Conservation (phyloP, 2,329 filamentous ascomycete species). For the Pseudogymnoascus verrucosus region DNA sequence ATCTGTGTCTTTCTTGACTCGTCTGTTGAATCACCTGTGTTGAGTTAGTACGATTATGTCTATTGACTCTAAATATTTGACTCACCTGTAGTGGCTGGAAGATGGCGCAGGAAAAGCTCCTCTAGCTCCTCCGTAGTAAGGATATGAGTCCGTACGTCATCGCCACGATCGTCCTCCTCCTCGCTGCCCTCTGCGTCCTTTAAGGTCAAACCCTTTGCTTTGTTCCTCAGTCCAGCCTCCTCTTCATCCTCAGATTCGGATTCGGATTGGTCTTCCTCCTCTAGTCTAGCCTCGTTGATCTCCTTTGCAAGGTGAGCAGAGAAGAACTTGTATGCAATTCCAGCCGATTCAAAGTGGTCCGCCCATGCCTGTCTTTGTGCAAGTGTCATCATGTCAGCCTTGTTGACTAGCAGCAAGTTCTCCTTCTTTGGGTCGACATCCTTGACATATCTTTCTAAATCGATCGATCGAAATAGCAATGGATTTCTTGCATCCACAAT, state of each 20-base stretch:
- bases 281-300: constrained; percentile 63
- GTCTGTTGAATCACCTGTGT: constrained; percentile 36
- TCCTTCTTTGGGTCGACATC: constrained; percentile 81
- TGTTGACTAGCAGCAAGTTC: constrained; percentile 91
- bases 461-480: constrained; percentile 85
- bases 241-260: constrained; percentile 32
- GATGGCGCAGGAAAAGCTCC: constrained; percentile 73
- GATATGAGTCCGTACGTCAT: constrained; percentile 57
- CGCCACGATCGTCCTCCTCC: constrained; percentile 24
- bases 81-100: constrained; percentile 51
- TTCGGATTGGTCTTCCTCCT: constrained; percentile 33
- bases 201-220: constrained; percentile 30
- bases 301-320: constrained; percentile 90
- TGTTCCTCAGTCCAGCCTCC: constrained; percentile 34
- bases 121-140: constrained; percentile 90
- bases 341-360: constrained; percentile 69
- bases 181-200: constrained; percentile 29
- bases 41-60: constrained; percentile 20
- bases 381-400: constrained; percentile 96
- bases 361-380: constrained; percentile 80
- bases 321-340: constrained; percentile 92
- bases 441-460: constrained; percentile 90
- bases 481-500: constrained; percentile 97
- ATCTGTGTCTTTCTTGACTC: constrained; percentile 67
- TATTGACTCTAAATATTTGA: constrained; percentile 1